Base-by-base conservation (phyloP, 495 filamentous ascomycete genomes). In the Daldinia loculata region DNA sequence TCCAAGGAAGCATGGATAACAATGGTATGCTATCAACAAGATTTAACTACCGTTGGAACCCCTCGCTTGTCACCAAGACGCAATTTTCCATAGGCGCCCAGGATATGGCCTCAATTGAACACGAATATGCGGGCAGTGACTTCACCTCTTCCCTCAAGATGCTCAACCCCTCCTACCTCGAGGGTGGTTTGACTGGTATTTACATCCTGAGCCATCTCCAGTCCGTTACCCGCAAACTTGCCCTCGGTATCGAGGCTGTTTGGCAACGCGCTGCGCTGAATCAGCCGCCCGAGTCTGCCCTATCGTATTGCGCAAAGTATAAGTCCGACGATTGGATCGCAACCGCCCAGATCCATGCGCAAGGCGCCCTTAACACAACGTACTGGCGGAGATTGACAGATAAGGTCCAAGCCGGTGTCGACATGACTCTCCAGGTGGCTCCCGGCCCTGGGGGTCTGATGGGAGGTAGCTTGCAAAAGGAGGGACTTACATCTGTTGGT, bases 341-440 rank as follows among this genome's bases (percentile, higher is more conserved):
- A 26, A 94, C 89, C 59, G 91, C 90, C 70, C 93, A 97, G 75
- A 78, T 97, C 29, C 89, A 96, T 76, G 88, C 90, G 39, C 90
- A 93, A 79, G 93, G 95, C 48, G 92, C 89, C 51, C 80, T 99
- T 58, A 92, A 91, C 73, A 90, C 93, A n/a, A 93, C 93, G 6
- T 99, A 95, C 87, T 99, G 96, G 96, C 89, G 91, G 71, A 90
- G 87, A 74, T 81, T 99, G 73, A 93, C 93, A n/a, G 95, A 98
- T 61, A 93, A 93, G 77, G 93, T 99, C 30, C 94, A 98, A 80
- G 94, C 93, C 63, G 96, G 96, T 80, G 93, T 97, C 69, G 95
- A 98, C 69, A 88, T 95, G 86, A 97, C 95, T 77, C 87, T 99
- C 61, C 88, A 92, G 70, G 90, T 97, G 74, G 86, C 88, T 34